Evolutionary conservation across 202 grass and related monocot genomes (phyloP).

Genomic region (Panicum hallii): DNA sequence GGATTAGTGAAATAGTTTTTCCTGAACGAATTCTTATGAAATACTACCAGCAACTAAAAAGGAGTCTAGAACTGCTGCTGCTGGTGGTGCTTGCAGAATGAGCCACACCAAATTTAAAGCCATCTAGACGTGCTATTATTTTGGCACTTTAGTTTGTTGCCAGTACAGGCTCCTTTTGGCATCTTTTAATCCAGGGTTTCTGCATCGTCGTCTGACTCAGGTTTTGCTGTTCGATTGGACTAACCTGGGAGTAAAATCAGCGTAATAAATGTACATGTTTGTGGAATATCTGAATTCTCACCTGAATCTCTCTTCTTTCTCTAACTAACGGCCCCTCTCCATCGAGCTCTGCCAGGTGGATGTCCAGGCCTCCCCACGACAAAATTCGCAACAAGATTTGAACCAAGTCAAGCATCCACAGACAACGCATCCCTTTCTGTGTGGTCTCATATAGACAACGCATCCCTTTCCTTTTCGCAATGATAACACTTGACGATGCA

Average conservation of each 20-base stretch:
- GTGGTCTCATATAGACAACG: not conserved
- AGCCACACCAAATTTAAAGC: no score
- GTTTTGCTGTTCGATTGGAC: not conserved
- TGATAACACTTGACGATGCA: constrained; percentile 24
- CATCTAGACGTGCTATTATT: not conserved
- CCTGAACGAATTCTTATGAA: not conserved
- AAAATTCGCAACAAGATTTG: not conserved
- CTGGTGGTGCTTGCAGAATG: no score
- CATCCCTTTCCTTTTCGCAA: not conserved
- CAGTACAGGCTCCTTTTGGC: not conserved
- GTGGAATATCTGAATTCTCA: no score
- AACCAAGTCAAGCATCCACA: not conserved
- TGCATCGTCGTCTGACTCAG: not conserved
- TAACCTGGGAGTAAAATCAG: not conserved
- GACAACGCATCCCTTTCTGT: not conserved
- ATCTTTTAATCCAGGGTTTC: not conserved
- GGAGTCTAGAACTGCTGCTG: not conserved
- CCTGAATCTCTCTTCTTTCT: not conserved
- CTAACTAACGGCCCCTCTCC: not conserved
- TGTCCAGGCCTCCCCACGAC: not conserved
- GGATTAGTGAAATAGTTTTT: not conserved
- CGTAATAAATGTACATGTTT: not conserved
- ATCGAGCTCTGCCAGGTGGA: not conserved
- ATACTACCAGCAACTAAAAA: not conserved
- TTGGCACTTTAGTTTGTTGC: not conserved